Evolutionary conservation across 139 green algal species (phyloP), one percentile per base, ranked within the genome.

Genomic region (Nannochloris sp.): DNA sequence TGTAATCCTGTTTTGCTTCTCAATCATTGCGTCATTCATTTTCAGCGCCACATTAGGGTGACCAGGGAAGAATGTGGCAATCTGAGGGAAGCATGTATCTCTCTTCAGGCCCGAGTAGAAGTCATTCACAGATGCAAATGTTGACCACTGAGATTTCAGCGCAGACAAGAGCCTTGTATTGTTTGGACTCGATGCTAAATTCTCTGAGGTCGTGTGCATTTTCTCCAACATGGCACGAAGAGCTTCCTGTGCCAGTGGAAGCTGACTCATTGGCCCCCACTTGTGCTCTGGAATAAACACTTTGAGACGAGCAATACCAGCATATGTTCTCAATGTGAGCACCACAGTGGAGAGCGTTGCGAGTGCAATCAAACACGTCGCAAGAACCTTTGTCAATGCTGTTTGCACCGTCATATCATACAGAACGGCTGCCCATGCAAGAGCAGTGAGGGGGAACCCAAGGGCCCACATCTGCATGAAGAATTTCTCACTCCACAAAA

Each of bases 381-480:
- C 63, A 31, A 78, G 29, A 23, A 68, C 73, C 43, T 75, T 66
- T 43, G 57, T 59, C 56, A 76, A 65, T 4, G 46, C 68, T 21
- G 61, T 72, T 19, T 59, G 4, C 9, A 81, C 68, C 27, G 70
- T 60, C 23, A 23, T 4, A 46, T 82, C 51, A 69, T 83, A 83
- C 25, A 68, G 44, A 25, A 75, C 53, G 19, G 59, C 31, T 21
- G 63, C 48, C 54, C 74, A 72, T 57, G 60, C 55, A 54, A 83
- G 48, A 36, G 67, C 76, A 18, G 48, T 60, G 14, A 60, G 40
- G 68, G 76, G 73, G 68, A 83, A 83, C 48, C 60, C 60, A 37
- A 61, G 63, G 3, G 73, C 68, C 57, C 58, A 68, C 67, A 74
- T 74, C 34, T 69, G 67, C 66, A 72, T 72, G 57, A 72, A 72